A percentile compares a stretch with the other conserved stretches of the same genome.
phyloP scores from a whole-genome alignment of 306 rosid species.

The Bauhinia variegata region DNA sequence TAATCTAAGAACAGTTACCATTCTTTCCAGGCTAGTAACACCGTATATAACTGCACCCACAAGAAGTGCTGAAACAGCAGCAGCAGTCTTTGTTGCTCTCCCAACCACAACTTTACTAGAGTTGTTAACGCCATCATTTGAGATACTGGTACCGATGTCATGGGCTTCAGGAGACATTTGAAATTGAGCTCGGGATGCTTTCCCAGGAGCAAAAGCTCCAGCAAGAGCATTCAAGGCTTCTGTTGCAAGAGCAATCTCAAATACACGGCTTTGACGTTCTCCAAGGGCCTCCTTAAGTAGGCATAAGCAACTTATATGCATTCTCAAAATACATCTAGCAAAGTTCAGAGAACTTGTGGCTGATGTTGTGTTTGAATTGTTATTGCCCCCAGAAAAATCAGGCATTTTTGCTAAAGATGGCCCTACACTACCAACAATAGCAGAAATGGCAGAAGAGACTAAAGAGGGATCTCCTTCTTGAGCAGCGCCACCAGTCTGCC shows the following conservation, averaged over 20 bases:
- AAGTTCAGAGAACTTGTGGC: slow-evolving; percentile 57
- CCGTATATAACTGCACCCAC: slow-evolving; percentile 82
- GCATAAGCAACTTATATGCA: slow-evolving; percentile 76
- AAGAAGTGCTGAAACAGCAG: slow-evolving; percentile 89
- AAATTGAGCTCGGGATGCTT: slow-evolving; percentile 81
- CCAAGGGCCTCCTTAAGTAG: slow-evolving; percentile 98
- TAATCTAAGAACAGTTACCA: slow-evolving; percentile 79
- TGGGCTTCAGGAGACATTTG: slow-evolving; percentile 77
- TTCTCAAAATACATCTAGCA: slow-evolving; percentile 71
- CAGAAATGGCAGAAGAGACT: slow-evolving; percentile 91
- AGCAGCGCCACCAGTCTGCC: slow-evolving; percentile 99
- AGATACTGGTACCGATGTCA: slow-evolving; percentile 52
- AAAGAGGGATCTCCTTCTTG: slow-evolving; percentile 98
- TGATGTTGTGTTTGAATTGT: slow-evolving; percentile 49
- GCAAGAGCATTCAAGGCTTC: slow-evolving; percentile 86
- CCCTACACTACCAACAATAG: slow-evolving; percentile 76
- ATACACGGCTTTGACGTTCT: slow-evolving; percentile 93
- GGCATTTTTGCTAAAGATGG: slow-evolving; percentile 61
- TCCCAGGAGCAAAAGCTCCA: slow-evolving; percentile 71
- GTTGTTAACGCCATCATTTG: slow-evolving; percentile 57
- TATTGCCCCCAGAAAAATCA: slow-evolving; percentile 65
- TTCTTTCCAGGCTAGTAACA: slow-evolving; percentile 84
- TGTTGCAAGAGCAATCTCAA: slow-evolving; percentile 93
- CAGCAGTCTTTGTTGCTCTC: slow-evolving; percentile 73
- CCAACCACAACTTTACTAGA: slow-evolving; percentile 51